Conservation (phyloP, 345 rosid genomes). For the Pugionium dolabratum region DNA sequence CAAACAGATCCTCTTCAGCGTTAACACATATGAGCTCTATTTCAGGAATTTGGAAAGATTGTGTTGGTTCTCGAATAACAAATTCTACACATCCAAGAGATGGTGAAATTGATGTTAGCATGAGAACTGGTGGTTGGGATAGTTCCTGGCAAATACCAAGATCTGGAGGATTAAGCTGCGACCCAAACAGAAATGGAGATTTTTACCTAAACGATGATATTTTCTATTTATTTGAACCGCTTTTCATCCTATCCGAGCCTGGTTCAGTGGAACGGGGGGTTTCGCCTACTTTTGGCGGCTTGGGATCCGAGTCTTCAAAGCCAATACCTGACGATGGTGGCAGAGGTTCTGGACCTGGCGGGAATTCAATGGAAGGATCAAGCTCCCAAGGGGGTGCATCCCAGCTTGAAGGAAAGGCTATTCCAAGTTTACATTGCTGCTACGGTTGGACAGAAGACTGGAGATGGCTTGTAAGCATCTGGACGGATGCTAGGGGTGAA, state of each 20-base stretch:
- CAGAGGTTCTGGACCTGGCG: conserved; percentile 60
- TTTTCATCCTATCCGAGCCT: conserved; percentile 93
- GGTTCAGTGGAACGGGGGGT: conserved; percentile 87
- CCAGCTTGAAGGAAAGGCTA: conserved; percentile 69
- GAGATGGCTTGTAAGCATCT: conserved; percentile 98
- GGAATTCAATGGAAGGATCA: conserved; percentile 61
- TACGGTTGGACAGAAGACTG: conserved; percentile 99
- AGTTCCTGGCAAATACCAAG: conserved; percentile 85
- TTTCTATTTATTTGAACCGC: conserved; percentile 90
- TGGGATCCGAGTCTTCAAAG: conserved; percentile 63
- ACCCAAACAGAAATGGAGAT: conserved; percentile 80
- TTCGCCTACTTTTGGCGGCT: conserved; percentile 57
- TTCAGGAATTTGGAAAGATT: conserved; percentile 88
- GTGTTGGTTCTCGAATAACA: conserved; percentile 74
- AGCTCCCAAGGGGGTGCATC: conserved; percentile 71
- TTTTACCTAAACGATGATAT: conserved; percentile 58
- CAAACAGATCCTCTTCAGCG: conserved; percentile 68
- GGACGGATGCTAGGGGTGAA: conserved; percentile 99
- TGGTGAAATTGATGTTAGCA: conserved; percentile 81
- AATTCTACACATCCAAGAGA: conserved; percentile 82
- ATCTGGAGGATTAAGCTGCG: conserved; percentile 75
- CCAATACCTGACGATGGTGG: conserved; percentile 58
- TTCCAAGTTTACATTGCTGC: conserved; percentile 92
- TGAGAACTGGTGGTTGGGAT: conserved; percentile 83
- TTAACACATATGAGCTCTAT: conserved; percentile 62